phyloP scores from a whole-genome alignment of 2,329 filamentous ascomycete genomes.

The Triangularia setosa region DNA sequence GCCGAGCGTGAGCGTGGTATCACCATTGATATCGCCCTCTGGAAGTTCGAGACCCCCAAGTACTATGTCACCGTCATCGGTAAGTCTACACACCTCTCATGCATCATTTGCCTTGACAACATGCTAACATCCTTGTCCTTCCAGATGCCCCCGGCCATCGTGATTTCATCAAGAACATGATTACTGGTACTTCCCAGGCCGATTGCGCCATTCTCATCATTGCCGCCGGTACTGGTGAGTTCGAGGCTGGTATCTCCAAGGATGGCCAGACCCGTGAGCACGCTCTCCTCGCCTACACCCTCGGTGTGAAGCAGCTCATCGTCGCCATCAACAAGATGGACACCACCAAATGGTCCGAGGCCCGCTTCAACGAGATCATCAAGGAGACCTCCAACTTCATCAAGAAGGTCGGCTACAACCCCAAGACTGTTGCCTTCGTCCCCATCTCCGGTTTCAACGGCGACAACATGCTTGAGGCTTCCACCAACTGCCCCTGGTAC shows the following conservation, averaged over 20 bases:
- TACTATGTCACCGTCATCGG: slow-evolving; percentile 98
- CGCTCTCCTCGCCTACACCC: slow-evolving; percentile 99
- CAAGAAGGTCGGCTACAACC: slow-evolving; percentile 99
- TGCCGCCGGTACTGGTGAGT: slow-evolving; percentile 99
- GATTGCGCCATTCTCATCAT: slow-evolving; percentile 99
- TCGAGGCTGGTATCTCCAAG: slow-evolving; percentile 99
- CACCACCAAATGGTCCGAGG: slow-evolving; percentile 97
- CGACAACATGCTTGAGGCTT: slow-evolving; percentile 96
- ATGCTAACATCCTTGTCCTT: slow-evolving; percentile 21
- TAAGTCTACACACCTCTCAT: slow-evolving; percentile 42
- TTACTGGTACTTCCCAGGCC: slow-evolving; percentile 99
- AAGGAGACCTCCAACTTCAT: slow-evolving; percentile 99
- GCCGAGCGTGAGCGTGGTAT: slow-evolving; percentile 99
- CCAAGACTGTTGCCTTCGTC: slow-evolving; percentile 96
- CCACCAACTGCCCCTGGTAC: slow-evolving; percentile 98
- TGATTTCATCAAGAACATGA: slow-evolving; percentile 99
- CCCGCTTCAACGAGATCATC: slow-evolving; percentile 97
- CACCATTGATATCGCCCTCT: slow-evolving; percentile 99
- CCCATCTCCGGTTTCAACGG: slow-evolving; percentile 99
- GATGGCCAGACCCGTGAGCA: slow-evolving; percentile 99
- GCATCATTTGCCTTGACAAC: neutral
- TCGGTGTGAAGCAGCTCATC: slow-evolving; percentile 99
- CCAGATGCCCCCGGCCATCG: slow-evolving; percentile 95
- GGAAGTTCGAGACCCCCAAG: slow-evolving; percentile 99
- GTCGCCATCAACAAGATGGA: slow-evolving; percentile 99